Base-by-base conservation (phyloP, 306 rosid genomes). In the Myrica gale region DNA sequence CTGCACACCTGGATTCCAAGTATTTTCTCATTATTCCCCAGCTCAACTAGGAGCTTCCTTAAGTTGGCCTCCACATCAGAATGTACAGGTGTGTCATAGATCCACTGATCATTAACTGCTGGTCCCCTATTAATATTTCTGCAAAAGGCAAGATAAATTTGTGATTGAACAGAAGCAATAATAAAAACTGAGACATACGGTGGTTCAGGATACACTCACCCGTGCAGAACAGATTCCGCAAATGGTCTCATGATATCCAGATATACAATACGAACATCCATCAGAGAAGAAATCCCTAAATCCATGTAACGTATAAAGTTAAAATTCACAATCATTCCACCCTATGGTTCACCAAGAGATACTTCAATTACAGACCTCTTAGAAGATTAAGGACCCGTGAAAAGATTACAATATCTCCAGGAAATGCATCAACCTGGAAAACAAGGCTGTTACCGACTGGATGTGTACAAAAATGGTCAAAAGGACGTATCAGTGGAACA, bases 191-290 rank as follows among this genome's bases (percentile, higher is more conserved):
- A 71, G 21, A 71, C 6, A 44, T 19, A 70, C 46, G 51, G 58
- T 73, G 74, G 46, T 74, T 66, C 73, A 78, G 53, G 57, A 61
- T 52, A 62, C 55, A 80, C 99, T 85, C 75, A 92, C 99, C 96
- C 97, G 78, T 84, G 86, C 86, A 96, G 72, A 81, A 86, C 92
- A 8, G 90, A 90, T 83, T 89, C 99, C 43, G 99, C 99, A 88
- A 96, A 96, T 45, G 99, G 99, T 85, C 90, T 90, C 99, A 96
- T 96, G 78, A 96, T 90, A 79, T 96, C 99, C 79, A 87, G 86
- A 85, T 96, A 96, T 55, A 89, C 65, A 72, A 92, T 92, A 70
- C 74, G 89, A 55, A 90, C 98, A 82, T 88, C 80, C 99, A 96
- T 92, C 62, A 85, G 78, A 74, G 99, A 80, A 58, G 99, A 92